A percentile compares a stretch with the other conserved stretches of the same genome.
Conservation (phyloP, 1,284 basidiomycete species). For the Apiotrichum domesticum region DNA sequence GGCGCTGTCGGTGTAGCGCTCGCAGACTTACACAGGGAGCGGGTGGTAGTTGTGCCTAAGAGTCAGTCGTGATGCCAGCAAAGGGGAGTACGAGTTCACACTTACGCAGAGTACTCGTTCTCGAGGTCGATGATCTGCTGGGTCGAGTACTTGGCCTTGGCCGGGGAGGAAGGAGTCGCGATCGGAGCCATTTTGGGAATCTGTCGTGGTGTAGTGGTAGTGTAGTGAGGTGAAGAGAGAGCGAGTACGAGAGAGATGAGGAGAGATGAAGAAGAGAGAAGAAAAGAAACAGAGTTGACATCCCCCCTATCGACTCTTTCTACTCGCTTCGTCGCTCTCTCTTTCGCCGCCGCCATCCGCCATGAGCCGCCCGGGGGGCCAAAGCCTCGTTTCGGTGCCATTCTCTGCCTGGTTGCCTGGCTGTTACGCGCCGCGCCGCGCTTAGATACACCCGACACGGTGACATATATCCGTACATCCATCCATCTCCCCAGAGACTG, state of each 20-base stretch:
- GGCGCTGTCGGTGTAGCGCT: too few relatives aligned
- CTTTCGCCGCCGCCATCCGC: too few relatives aligned
- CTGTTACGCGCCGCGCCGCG: too few relatives aligned
- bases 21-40: constrained; percentile 59
- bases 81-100: background rate
- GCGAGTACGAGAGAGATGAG: background rate
- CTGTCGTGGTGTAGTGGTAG: background rate
- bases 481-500: too few relatives aligned
- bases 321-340: too few relatives aligned
- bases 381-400: too few relatives aligned
- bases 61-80: constrained; percentile 24
- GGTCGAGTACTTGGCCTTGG: constrained; percentile 44
- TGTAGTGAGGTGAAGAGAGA: background rate
- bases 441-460: too few relatives aligned
- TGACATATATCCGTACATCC: too few relatives aligned
- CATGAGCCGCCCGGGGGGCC: too few relatives aligned
- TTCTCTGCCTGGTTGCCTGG: too few relatives aligned
- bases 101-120: constrained; percentile 54
- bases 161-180: constrained; percentile 61
- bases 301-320: too few relatives aligned
- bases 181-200: constrained; percentile 12
- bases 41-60: constrained; percentile 78
- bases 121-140: constrained; percentile 74
- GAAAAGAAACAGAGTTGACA: too few relatives aligned
- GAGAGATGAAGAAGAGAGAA: background rate